Evolutionary conservation across 768 basidiomycete genomes (phyloP), one percentile per base, ranked within the genome.

Genomic region (Rhizopogon vulgaris): DNA sequence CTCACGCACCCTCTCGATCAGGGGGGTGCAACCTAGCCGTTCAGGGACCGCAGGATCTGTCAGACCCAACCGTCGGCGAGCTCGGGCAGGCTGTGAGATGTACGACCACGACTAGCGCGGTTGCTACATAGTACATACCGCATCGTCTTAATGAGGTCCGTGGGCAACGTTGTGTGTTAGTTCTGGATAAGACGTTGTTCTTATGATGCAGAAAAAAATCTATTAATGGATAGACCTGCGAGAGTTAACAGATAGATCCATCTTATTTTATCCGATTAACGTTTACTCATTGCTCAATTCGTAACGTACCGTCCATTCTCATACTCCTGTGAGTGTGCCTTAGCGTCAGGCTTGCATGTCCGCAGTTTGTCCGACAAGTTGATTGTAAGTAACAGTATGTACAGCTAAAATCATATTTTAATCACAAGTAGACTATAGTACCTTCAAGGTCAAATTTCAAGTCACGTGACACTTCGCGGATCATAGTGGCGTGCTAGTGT

Each of bases 121-220:
- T n/a, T n/a, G n/a, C n/a, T 28, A 27, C 27, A 27, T 65, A 52
- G 42, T 53, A 46, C 49, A 53, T 54, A 53, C 40, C 51, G 41
- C 61, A 55, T 51, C 65, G 64, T 62, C 58, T 56, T 52, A 58
- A 63, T 58, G 55, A 60, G 64, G 62, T 64, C 42, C 30, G 41
- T 17, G 53, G 34, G 25, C 38, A 15, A 14, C 14, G 28, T 30
- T 30, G 28, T 30, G 10, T 37, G 28, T 8, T 43, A 11, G 43
- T 45, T 43, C 17, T 32, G 28, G 9, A 17, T 28, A 11, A 11
- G 30, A 32, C 30, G n/a, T 32, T 48, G 28, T 42, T 28, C 18
- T 25, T 27, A 30, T 30, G 28, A 30, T 30, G 28, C 28, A 30
- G 9, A 30, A 30, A 10, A n/a, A 11, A 12, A 55, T 52, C 51